Percentiles rank a stretch among this genome's conserved stretches.
phyloP scores from a whole-genome alignment of 495 filamentous ascomycete genomes.

The Aspergillus bridgeri region DNA sequence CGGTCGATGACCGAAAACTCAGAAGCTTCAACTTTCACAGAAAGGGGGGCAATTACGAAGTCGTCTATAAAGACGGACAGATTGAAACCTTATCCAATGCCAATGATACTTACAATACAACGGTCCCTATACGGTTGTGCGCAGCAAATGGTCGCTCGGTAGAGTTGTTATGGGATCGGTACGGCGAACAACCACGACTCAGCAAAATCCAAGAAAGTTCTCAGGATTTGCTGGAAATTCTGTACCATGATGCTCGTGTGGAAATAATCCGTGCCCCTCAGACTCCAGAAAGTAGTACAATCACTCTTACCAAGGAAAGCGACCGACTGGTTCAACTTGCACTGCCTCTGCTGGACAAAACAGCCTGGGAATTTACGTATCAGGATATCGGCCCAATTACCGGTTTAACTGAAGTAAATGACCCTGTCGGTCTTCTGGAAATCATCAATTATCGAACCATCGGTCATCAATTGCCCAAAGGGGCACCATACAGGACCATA shows the following conservation, averaged over 20 bases:
- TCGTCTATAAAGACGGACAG: too few relatives aligned
- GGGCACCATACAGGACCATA: neutral
- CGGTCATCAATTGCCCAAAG: neutral
- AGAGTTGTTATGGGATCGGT: neutral
- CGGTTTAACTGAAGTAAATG: too few relatives aligned
- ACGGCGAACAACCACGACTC: slow-evolving; percentile 5
- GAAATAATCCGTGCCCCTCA: neutral
- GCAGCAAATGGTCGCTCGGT: slow-evolving; percentile 6
- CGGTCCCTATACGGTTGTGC: too few relatives aligned
- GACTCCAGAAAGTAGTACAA: neutral
- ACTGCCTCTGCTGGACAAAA: neutral
- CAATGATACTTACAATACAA: too few relatives aligned
- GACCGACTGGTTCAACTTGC: neutral
- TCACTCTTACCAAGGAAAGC: slow-evolving; percentile 1
- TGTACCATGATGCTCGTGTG: neutral
- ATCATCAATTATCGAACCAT: too few relatives aligned
- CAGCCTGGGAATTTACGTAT: slow-evolving; percentile 6
- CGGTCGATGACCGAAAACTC: slow-evolving; percentile 11
- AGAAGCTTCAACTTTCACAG: slow-evolving; percentile 7
- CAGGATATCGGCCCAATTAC: too few relatives aligned
- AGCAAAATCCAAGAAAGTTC: slow-evolving; percentile 6
- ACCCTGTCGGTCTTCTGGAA: too few relatives aligned
- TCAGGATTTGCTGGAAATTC: slow-evolving; percentile 3
- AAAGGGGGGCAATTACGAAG: slow-evolving; percentile 2
- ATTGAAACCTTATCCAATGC: too few relatives aligned